A percentile compares a stretch with the other conserved stretches of the same genome.
phyloP scores from a whole-genome alignment of 345 rosid species.

The Eutrema japonicum region DNA sequence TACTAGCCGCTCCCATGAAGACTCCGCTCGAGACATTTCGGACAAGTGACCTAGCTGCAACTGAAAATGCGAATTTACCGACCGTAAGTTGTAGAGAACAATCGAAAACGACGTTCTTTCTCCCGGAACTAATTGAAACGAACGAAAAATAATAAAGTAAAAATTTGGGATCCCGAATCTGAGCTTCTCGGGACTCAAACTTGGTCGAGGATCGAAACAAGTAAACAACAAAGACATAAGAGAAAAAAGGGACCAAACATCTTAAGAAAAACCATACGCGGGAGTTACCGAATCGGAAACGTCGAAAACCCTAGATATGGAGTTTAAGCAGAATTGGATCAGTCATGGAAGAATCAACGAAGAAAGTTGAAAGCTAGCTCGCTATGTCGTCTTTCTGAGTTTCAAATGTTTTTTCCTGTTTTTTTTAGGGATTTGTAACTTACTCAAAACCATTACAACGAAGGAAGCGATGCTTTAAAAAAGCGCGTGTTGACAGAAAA shows the following conservation, averaged over 20 bases:
- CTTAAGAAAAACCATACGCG: conserved; percentile 1
- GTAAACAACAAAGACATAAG: background rate
- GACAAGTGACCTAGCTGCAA: conserved; percentile 34
- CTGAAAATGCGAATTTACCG: conserved; percentile 6
- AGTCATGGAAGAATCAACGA: conserved; percentile 36
- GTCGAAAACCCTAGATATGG: conserved; percentile 36
- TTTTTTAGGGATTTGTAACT: conserved; percentile 30
- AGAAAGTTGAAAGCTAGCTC: conserved; percentile 16
- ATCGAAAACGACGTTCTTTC: background rate
- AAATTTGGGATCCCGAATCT: conserved; percentile 34
- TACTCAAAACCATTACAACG: conserved; percentile 31
- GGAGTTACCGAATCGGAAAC: conserved; percentile 33
- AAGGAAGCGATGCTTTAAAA: conserved; percentile 21
- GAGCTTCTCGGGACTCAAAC: conserved; percentile 18
- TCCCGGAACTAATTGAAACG: conserved; percentile 7
- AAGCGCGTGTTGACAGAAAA: conserved; percentile 34
- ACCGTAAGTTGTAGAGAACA: background rate
- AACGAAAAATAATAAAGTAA: background rate
- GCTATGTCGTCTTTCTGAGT: conserved; percentile 28
- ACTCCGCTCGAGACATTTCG: conserved; percentile 78
- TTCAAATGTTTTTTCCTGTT: conserved; percentile 13
- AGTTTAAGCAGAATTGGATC: conserved; percentile 31
- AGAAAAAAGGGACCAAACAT: background rate
- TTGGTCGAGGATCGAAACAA: conserved; percentile 13
- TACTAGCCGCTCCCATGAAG: conserved; percentile 86